Evolutionary conservation across 306 rosid genomes (phyloP), one percentile per base, ranked within the genome.

Genomic region (Quercus variabilis): DNA sequence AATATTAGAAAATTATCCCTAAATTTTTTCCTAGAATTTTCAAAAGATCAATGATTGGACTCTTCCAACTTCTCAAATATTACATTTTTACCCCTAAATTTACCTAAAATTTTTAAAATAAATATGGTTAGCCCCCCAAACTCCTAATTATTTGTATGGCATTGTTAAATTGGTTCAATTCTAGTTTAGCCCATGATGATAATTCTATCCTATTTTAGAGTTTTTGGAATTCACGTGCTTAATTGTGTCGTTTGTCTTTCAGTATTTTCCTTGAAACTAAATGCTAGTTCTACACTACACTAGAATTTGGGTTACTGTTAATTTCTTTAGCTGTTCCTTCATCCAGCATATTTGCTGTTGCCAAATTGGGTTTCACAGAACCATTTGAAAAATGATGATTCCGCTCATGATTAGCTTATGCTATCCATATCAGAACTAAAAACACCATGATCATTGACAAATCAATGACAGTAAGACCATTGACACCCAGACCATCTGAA

Each of bases 361-460:
- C 31, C 25, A 80, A 79, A 70, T 51, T 83, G 15, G 88, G 88
- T n/a, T 82, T 70, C 23, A 83, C 78, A 74, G 86, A 90, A 55
- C 74, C 84, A 73, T 84, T 79, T 28, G 86, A 76, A 76, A 43
- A 35, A 73, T 76, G 67, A 70, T 63, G 52, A 23, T 7, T 75
- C 20, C 49, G 80, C 9, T 85, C 80, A 63, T 74, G 81, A 54
- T 8, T 65, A 54, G 82, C 78, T 71, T 81, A 82, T 46, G 55
- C 21, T 38, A 73, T 74, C 94, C 96, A 88, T 5, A 84, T 43
- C 46, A 91, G 55, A 81, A 93, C 71, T 80, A 81, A 82, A n/a
- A 80, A 30, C 67, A 81, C 64, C 96, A 88, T 87, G 64, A 74
- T 1, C 31, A 71, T 26, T 17, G 91, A 87, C 43, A 38, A 38